A percentile compares a stretch with the other conserved stretches of the same genome.
phyloP scores from a whole-genome alignment of 352 stramenopile genomes.

The Globisporangium paroecandrum region DNA sequence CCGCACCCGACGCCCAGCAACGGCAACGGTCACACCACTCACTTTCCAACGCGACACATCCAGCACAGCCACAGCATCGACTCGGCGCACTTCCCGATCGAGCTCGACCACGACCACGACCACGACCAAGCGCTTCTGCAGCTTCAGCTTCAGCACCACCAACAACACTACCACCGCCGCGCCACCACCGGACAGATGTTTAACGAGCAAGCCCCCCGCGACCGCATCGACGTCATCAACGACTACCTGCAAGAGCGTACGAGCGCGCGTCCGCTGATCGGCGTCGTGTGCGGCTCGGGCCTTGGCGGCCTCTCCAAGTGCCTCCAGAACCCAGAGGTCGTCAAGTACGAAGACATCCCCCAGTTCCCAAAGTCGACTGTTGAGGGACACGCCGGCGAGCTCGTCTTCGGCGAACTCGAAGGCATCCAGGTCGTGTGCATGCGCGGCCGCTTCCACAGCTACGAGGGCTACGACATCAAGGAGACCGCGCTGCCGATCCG shows the following conservation, averaged over 20 bases:
- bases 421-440: conserved; percentile 90
- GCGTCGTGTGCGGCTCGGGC: conserved; percentile 94
- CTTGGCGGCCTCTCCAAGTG: conserved; percentile 91
- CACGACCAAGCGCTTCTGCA: conserved; percentile 11
- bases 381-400: conserved; percentile 91
- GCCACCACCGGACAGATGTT: conserved; percentile 61
- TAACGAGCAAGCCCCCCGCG: conserved; percentile 55
- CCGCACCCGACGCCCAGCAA: not conserved
- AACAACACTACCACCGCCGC: conserved; percentile 27
- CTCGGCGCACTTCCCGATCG: conserved; percentile 20
- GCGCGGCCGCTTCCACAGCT: conserved; percentile 95
- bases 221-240: conserved; percentile 79
- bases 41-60: conserved; percentile 30
- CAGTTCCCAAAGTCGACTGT: conserved; percentile 92
- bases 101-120: conserved; percentile 17
- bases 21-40: conserved; percentile 11
- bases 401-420: conserved; percentile 94
- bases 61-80: conserved; percentile 50
- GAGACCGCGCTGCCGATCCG: conserved; percentile 93
- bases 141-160: conserved; percentile 18
- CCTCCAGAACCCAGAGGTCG: conserved; percentile 82
- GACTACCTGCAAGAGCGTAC: conserved; percentile 62
- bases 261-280: conserved; percentile 54
- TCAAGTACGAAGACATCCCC: conserved; percentile 94
- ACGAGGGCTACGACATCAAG: conserved; percentile 95